phyloP scores from a whole-genome alignment of 345 rosid genomes.

The Eucalyptus camaldulensis region DNA sequence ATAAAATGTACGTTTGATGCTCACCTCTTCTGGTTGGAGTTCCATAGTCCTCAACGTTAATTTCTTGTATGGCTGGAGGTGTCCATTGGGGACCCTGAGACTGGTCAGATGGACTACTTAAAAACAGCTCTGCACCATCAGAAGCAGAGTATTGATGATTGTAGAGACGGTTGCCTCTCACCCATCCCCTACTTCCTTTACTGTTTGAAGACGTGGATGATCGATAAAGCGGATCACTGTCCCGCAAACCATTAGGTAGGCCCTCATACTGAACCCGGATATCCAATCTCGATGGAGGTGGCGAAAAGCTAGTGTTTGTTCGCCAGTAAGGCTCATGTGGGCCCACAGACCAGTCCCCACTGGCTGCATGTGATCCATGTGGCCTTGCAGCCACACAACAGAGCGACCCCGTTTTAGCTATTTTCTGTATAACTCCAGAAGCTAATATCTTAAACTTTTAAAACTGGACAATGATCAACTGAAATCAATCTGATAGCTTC shows the following conservation, averaged over 20 bases:
- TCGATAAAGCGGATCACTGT: constrained; percentile 10
- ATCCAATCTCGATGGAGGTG: constrained; percentile 48
- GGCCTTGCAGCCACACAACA: constrained; percentile 85
- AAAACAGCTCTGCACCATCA: constrained; percentile 16
- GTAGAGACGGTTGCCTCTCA: constrained; percentile 13
- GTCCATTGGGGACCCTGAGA: constrained; percentile 46
- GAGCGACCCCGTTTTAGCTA: constrained; percentile 63
- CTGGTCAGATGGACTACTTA: constrained; percentile 26
- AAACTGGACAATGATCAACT: background rate
- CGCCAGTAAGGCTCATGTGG: constrained; percentile 52
- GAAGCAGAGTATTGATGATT: constrained; percentile 17
- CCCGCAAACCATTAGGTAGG: constrained; percentile 19
- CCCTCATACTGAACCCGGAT: constrained; percentile 28
- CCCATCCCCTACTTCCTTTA: constrained; percentile 35
- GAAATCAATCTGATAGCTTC: background rate
- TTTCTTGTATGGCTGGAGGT: constrained; percentile 42
- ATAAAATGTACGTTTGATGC: background rate
- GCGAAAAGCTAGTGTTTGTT: constrained; percentile 49
- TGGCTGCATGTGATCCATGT: constrained; percentile 37
- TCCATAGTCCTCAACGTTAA: constrained; percentile 19
- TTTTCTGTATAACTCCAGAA: constrained; percentile 3
- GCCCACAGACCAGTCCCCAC: constrained; percentile 41
- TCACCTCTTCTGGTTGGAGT: constrained; percentile 23
- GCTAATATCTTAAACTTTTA: background rate
- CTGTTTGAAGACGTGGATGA: constrained; percentile 53